These are phyloP conservation scores for Ganoderma lucidum DNA, from an alignment of 1,284 basidiomycete genomes.

Conservation along the genomic window DNA sequence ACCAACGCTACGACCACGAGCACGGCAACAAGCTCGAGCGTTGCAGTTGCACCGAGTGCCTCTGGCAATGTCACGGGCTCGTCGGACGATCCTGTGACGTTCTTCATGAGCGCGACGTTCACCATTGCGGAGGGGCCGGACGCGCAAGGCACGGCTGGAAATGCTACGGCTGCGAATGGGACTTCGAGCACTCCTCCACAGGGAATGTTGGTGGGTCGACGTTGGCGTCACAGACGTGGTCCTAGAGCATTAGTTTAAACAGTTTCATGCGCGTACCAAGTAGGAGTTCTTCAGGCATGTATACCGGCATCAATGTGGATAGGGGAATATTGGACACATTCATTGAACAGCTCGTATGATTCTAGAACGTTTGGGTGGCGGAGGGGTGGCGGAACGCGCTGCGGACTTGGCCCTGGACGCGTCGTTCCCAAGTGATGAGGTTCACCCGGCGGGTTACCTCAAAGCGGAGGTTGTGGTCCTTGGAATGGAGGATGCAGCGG, in stretches of 20 bases:
- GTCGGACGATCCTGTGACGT: not conserved
- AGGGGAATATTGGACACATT: not conserved
- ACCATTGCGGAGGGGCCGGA: not conserved
- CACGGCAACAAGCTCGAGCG: not conserved
- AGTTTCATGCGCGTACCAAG: not conserved
- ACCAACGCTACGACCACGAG: not conserved
- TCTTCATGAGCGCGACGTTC: slow-evolving; percentile 1
- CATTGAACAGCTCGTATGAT: not conserved
- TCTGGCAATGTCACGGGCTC: not conserved
- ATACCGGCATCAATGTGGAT: not conserved
- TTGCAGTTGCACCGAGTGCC: not conserved
- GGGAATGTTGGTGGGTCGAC: slow-evolving; percentile 3
- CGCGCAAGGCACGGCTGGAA: not conserved
- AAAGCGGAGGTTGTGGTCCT: slow-evolving; percentile 58
- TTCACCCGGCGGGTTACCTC: slow-evolving; percentile 76
- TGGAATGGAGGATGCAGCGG: slow-evolving; percentile 64
- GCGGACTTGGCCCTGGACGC: slow-evolving; percentile 66
- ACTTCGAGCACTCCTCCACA: not conserved
- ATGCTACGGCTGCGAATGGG: not conserved
- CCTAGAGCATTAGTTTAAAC: not conserved
- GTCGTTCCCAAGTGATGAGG: slow-evolving; percentile 78
- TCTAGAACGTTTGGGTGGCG: slow-evolving; percentile 3
- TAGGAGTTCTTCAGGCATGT: not conserved
- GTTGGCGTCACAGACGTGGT: not conserved
- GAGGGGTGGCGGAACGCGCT: slow-evolving; percentile 52